Base-by-base conservation (phyloP, 2,329 filamentous ascomycete species). In the Pleoardoris graminearum region DNA sequence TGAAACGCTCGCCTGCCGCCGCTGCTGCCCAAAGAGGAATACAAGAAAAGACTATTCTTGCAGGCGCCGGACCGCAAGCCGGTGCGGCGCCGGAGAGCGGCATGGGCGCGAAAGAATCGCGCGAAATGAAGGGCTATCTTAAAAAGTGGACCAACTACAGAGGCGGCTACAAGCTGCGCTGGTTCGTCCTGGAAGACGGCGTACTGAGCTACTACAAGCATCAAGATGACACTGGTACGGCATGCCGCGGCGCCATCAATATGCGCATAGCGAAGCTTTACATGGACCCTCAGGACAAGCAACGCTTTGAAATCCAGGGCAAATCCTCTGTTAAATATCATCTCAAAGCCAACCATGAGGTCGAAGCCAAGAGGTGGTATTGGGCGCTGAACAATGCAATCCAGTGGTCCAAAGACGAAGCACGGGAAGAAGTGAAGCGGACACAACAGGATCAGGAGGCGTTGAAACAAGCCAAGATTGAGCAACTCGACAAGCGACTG, bases 91-190 rank as follows among this genome's bases (percentile, higher is more conserved):
- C 83, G 1, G 83, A 85, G 32, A 73, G 73, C 43, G 77, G 80
- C 14, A 74, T 84, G 53, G 89, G 88, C 22, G 88, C 89, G 14
- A 91, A 93, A 61, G 94, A 99, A 68, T 89, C 90, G 16, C 84
- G 92, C 42, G 93, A 97, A 75, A 97, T 99, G 90, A 97, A 96
- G 77, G 94, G 94, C 6, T 99, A 97, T 72, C 80, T 99, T 51
- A 97, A 97, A 77, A 99, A 99, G 74, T 99, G 94, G 94, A 99
- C 94, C 42, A 99, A 99, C 72, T 99, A 99, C 72, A 92, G 93
- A 19, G 92, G 90, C 69, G 94, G 94, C 7, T 99, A 97, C 77
- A 96, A 99, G 76, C 75, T 99, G 58, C 83, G 94, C 54, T 99
- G 93, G 92, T 99, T 99, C 70, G 94, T 97, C 12, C 83, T 99